Conservation (phyloP, 2,329 filamentous ascomycete genomes). For the Xylaria sp. region DNA sequence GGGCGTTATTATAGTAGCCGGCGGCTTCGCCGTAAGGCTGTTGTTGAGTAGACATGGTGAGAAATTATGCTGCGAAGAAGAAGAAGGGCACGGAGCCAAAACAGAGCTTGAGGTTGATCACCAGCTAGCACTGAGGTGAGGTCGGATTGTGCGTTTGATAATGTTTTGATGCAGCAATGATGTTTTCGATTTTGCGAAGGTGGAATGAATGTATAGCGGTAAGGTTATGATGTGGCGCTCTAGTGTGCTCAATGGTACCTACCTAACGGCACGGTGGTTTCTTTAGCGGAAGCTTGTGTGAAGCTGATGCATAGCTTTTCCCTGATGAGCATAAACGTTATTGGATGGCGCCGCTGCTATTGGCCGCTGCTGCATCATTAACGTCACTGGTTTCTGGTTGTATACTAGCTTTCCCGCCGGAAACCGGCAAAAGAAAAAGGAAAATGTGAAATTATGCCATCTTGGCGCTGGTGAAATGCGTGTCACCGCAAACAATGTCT, state of each 20-base stretch:
- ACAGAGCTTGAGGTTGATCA: not conserved
- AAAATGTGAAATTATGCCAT: constrained; percentile 20
- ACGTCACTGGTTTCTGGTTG: constrained; percentile 27
- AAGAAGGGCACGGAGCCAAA: not conserved
- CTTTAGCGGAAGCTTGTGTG: constrained; percentile 14
- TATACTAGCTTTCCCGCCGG: constrained; percentile 14
- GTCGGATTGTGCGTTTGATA: not conserved
- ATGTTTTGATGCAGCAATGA: constrained; percentile 27
- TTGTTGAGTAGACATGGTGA: constrained; percentile 31
- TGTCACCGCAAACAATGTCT: constrained; percentile 1
- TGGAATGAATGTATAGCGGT: constrained; percentile 34
- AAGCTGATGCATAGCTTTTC: constrained; percentile 22
- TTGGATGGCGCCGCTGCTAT: constrained; percentile 19
- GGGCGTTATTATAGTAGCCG: constrained; percentile 40
- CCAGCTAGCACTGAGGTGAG: not conserved
- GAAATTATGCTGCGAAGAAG: not conserved
- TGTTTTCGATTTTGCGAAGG: constrained; percentile 19
- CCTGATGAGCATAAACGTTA: constrained; percentile 23
- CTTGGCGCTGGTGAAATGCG: constrained; percentile 11
- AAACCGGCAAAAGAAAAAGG: constrained; percentile 18
- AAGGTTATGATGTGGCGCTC: constrained; percentile 18
- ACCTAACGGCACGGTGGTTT: not conserved
- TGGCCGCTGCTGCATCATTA: constrained; percentile 25
- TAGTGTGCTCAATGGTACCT: constrained; percentile 2
- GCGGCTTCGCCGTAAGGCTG: constrained; percentile 39